Evolutionary conservation across 257 asterid species (phyloP).

Genomic region (Jacaranda copaia): DNA sequence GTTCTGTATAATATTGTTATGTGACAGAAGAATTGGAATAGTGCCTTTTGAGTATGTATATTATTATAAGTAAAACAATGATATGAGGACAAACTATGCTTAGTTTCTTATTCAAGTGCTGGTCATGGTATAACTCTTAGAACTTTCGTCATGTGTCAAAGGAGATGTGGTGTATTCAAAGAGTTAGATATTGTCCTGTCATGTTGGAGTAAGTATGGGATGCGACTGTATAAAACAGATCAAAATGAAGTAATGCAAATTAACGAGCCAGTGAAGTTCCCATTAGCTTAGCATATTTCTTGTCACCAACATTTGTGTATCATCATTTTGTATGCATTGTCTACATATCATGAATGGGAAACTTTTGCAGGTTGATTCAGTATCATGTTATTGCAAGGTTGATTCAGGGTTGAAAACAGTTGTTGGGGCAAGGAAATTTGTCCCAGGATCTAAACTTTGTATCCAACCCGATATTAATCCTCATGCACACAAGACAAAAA

Average conservation of each 20-base stretch:
- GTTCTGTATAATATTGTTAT: neutral
- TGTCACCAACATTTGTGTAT: neutral
- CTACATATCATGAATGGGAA: slow-evolving; percentile 3
- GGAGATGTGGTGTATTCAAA: neutral
- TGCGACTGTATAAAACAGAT: too few species aligned
- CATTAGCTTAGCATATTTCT: neutral
- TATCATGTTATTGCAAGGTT: slow-evolving; percentile 72
- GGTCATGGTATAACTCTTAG: neutral
- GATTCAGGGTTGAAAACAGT: slow-evolving; percentile 69
- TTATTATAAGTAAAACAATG: neutral
- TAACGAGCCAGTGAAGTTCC: too few species aligned
- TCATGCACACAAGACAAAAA: slow-evolving; percentile 58
- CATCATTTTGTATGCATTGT: neutral
- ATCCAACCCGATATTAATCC: slow-evolving; percentile 68
- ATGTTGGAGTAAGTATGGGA: too few species aligned
- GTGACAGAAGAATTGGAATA: neutral
- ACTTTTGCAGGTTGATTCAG: slow-evolving; percentile 67
- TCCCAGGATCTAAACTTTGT: slow-evolving; percentile 69
- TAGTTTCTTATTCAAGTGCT: neutral
- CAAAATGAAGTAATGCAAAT: too few species aligned
- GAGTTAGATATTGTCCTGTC: too few species aligned
- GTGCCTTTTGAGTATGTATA: neutral
- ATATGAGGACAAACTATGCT: neutral
- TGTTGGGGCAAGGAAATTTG: slow-evolving; percentile 66
- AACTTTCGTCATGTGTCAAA: neutral